Evolutionary conservation across 2,329 filamentous ascomycete genomes (phyloP).

Genomic region (Venturia nashicola): DNA sequence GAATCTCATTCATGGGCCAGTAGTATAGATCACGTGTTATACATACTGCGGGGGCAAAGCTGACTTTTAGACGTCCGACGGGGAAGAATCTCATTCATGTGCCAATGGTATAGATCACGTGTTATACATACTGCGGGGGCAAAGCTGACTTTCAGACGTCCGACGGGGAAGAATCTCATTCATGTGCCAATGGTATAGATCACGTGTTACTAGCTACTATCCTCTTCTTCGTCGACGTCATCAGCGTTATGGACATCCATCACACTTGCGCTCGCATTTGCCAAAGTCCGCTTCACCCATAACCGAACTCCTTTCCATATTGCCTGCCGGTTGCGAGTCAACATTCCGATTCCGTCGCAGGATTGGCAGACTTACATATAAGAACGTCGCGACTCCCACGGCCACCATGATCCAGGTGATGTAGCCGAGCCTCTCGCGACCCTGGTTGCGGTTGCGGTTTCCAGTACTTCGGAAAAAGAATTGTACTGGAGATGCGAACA

Average conservation of each 20-base stretch:
- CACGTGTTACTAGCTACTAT: constrained; percentile 13
- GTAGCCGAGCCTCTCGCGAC: constrained; percentile 64
- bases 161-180: constrained; percentile 7
- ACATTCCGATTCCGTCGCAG: not conserved
- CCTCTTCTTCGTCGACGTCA: constrained; percentile 40
- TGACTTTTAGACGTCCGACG: too few species aligned
- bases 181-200: not conserved
- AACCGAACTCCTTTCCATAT: constrained; percentile 72
- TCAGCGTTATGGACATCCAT: constrained; percentile 65
- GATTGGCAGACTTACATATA: constrained; percentile 49
- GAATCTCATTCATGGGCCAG: too few species aligned
- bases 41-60: too few species aligned
- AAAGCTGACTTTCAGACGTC: too few species aligned
- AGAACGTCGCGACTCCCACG: constrained; percentile 68
- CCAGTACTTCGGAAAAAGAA: constrained; percentile 60
- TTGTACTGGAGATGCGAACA: constrained; percentile 62
- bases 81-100: too few species aligned
- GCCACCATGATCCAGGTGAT: constrained; percentile 70
- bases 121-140: too few species aligned
- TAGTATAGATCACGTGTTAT: too few species aligned
- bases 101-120: too few species aligned
- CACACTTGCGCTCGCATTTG: constrained; percentile 66
- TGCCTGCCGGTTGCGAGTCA: constrained; percentile 36
- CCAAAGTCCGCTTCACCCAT: constrained; percentile 60
- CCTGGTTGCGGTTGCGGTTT: constrained; percentile 43